These are phyloP conservation scores for Hypoxylon fragiforme DNA, from an alignment of 495 filamentous ascomycete genomes.

Conservation along the genomic window DNA sequence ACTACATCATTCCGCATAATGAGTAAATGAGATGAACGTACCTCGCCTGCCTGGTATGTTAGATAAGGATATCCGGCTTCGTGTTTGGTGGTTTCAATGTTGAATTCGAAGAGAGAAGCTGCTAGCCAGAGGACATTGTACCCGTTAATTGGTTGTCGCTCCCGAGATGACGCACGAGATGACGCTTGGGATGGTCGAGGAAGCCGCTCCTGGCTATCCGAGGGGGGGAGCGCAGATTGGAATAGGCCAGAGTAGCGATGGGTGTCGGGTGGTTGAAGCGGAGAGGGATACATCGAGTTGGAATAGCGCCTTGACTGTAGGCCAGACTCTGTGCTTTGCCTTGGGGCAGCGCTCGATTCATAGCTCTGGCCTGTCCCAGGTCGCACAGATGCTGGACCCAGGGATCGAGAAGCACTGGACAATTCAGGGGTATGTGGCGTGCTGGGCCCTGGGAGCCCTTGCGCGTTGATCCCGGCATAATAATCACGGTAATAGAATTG, in stretches of 20 bases:
- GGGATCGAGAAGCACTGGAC: slow-evolving; percentile 38
- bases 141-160: slow-evolving; percentile 46
- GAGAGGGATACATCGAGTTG: slow-evolving; percentile 50
- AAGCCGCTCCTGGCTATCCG: slow-evolving; percentile 57
- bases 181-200: slow-evolving; percentile 49
- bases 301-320: slow-evolving; percentile 50
- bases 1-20: too few relatives aligned
- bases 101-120: slow-evolving; percentile 93
- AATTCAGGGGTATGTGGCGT: slow-evolving; percentile 51
- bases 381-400: slow-evolving; percentile 38
- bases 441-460: slow-evolving; percentile 42
- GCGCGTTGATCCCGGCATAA: slow-evolving; percentile 47
- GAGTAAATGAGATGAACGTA: slow-evolving; percentile 42
- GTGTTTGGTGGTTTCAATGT: slow-evolving; percentile 85
- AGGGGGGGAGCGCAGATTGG: slow-evolving; percentile 82
- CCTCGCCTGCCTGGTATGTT: slow-evolving; percentile 90
- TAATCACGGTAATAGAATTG: slow-evolving; percentile 54
- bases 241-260: slow-evolving; percentile 70
- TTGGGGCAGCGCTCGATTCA: slow-evolving; percentile 47
- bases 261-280: slow-evolving; percentile 43
- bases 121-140: slow-evolving; percentile 78
- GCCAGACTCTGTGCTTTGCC: slow-evolving; percentile 49
- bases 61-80: slow-evolving; percentile 96
- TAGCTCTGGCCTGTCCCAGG: slow-evolving; percentile 57
- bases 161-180: slow-evolving; percentile 55